phyloP scores from a whole-genome alignment of 2,329 filamentous ascomycete genomes.

The Rhexocercosporidium sp. region DNA sequence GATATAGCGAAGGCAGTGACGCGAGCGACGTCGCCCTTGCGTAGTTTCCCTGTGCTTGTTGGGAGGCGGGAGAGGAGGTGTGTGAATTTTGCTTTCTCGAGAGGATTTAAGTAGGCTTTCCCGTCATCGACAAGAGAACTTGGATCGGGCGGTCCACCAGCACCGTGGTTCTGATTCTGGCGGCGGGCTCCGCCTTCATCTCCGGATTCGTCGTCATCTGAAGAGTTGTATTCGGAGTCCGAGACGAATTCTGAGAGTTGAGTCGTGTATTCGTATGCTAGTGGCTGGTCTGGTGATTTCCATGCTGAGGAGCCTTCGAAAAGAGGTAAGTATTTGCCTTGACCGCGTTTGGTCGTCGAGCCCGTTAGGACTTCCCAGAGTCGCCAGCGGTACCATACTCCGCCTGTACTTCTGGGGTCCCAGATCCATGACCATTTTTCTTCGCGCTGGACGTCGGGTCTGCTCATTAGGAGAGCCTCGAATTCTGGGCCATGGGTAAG shows the following conservation, averaged over 20 bases:
- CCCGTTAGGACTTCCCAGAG: conserved; percentile 86
- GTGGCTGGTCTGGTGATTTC: conserved; percentile 72
- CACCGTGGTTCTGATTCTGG: conserved; percentile 49
- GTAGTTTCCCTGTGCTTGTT: conserved; percentile 72
- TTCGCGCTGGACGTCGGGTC: conserved; percentile 80
- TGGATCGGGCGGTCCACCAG: conserved; percentile 48
- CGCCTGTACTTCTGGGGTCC: conserved; percentile 79
- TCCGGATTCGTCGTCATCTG: conserved; percentile 78
- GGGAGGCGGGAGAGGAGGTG: conserved; percentile 86
- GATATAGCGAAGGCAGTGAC: conserved; percentile 88
- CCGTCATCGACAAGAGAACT: conserved; percentile 39
- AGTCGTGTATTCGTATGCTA: conserved; percentile 84
- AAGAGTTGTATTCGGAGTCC: conserved; percentile 85
- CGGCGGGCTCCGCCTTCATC: conserved; percentile 50
- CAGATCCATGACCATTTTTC: conserved; percentile 96
- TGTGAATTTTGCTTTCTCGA: conserved; percentile 83
- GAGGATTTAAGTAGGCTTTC: conserved; percentile 72
- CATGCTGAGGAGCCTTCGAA: conserved; percentile 82
- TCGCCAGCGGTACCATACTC: conserved; percentile 91
- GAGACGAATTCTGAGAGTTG: conserved; percentile 79
- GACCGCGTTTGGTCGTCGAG: conserved; percentile 51
- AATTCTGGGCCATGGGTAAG: conserved; percentile 84
- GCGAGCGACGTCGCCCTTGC: conserved; percentile 84
- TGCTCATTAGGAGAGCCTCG: conserved; percentile 89
- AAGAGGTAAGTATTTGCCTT: conserved; percentile 63